Evolutionary conservation across 805 yeast genomes (phyloP).

Genomic region (Saccharomycopsis selenospora): DNA sequence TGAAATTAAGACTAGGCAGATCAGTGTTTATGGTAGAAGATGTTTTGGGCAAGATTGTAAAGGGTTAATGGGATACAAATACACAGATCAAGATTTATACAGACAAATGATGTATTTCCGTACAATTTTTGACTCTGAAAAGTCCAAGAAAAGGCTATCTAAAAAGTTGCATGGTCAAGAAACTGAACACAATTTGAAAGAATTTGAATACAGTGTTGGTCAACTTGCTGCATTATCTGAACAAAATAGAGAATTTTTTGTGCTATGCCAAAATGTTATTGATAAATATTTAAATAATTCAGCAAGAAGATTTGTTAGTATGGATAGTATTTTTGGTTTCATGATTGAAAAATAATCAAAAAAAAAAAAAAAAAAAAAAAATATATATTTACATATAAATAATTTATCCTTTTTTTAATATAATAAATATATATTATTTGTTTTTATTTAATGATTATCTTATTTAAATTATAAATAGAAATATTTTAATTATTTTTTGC

Average conservation of each 20-base stretch:
- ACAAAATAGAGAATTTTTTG: constrained; percentile 64
- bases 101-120: constrained; percentile 77
- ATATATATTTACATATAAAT: too few relatives aligned
- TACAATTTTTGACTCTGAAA: constrained; percentile 74
- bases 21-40: constrained; percentile 82
- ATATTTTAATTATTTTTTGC: too few relatives aligned
- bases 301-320: constrained; percentile 84
- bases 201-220: constrained; percentile 29
- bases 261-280: constrained; percentile 47
- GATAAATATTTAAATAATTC: constrained; percentile 69
- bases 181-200: neutral
- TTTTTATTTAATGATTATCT: too few relatives aligned
- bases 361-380: neutral
- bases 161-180: constrained; percentile 42
- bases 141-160: constrained; percentile 51
- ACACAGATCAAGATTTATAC: constrained; percentile 73
- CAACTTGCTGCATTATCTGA: constrained; percentile 70
- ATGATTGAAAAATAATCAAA: constrained; percentile 28
- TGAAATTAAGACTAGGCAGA: constrained; percentile 70
- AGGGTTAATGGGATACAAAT: constrained; percentile 74
- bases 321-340: constrained; percentile 70
- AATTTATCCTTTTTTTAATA: too few relatives aligned
- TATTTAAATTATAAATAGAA: too few relatives aligned
- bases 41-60: constrained; percentile 66
- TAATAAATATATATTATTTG: too few relatives aligned